phyloP scores from a whole-genome alignment of 805 yeast genomes.

The Candida sithepensis region DNA sequence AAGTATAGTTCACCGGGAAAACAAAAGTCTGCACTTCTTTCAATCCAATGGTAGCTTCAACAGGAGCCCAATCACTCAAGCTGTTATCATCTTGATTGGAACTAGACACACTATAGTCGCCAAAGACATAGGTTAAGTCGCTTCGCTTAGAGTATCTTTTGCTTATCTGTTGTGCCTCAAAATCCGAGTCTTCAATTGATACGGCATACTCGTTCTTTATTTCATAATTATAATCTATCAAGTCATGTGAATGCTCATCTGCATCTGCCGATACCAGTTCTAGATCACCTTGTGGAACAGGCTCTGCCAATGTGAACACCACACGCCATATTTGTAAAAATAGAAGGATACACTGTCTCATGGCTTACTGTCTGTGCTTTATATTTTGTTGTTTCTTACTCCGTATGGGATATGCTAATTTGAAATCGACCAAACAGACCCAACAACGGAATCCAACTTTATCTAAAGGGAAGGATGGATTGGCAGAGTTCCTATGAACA shows the following conservation, averaged over 20 bases:
- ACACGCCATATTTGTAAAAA: background rate
- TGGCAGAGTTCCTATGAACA: no score
- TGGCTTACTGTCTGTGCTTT: no score
- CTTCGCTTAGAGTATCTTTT: background rate
- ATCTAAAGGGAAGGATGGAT: no score
- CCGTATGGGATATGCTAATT: no score
- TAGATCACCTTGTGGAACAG: background rate
- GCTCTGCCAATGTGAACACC: background rate
- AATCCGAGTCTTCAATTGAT: background rate
- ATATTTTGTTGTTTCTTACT: no score
- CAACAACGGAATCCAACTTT: no score
- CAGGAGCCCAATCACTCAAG: constrained; percentile 8
- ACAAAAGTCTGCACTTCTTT: constrained; percentile 9
- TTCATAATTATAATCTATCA: background rate
- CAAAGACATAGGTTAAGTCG: background rate
- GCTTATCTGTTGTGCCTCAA: background rate
- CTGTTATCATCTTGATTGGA: background rate
- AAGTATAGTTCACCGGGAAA: constrained; percentile 32
- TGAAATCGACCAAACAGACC: no score
- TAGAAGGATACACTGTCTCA: background rate
- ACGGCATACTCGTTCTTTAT: background rate
- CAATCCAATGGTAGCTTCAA: constrained; percentile 9
- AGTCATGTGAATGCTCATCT: background rate
- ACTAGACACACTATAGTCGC: background rate
- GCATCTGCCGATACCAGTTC: background rate